phyloP scores from a whole-genome alignment of 352 stramenopile genomes.

The Globisporangium abappressorium region DNA sequence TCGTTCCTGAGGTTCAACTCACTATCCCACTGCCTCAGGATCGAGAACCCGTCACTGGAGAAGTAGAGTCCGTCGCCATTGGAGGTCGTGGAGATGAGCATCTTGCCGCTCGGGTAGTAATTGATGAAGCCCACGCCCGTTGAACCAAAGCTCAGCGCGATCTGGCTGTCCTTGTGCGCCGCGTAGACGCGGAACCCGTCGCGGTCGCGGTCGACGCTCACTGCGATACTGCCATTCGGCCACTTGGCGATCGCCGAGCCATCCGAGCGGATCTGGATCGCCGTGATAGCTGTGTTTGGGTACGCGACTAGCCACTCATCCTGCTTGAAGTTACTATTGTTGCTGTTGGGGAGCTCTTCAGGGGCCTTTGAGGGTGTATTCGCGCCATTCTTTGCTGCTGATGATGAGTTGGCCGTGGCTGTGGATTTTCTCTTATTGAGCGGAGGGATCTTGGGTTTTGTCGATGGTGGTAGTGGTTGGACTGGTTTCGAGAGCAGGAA shows the following conservation, averaged over 20 bases:
- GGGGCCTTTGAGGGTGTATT: not conserved
- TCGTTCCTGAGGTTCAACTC: slow-evolving; percentile 43
- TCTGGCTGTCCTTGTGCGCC: slow-evolving; percentile 60
- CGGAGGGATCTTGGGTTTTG: slow-evolving; percentile 14
- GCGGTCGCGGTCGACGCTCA: slow-evolving; percentile 64
- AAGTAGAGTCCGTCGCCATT: slow-evolving; percentile 59
- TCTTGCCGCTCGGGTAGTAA: slow-evolving; percentile 69
- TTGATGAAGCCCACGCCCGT: slow-evolving; percentile 74
- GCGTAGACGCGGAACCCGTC: slow-evolving; percentile 67
- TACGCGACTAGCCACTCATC: slow-evolving; percentile 39
- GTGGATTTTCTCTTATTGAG: slow-evolving; percentile 6
- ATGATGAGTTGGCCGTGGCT: not conserved
- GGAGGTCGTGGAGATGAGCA: slow-evolving; percentile 70
- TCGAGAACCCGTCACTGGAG: slow-evolving; percentile 36
- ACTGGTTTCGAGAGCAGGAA: slow-evolving; percentile 20
- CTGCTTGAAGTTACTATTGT: slow-evolving; percentile 29
- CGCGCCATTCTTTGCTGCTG: slow-evolving; percentile 8
- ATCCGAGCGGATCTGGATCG: slow-evolving; percentile 52
- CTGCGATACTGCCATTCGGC: slow-evolving; percentile 55
- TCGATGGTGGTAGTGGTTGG: slow-evolving; percentile 27
- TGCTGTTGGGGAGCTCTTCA: slow-evolving; percentile 1
- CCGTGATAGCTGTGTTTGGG: slow-evolving; percentile 44
- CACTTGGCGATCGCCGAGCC: slow-evolving; percentile 70
- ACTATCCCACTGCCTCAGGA: slow-evolving; percentile 56
- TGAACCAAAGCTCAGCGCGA: slow-evolving; percentile 67